Percentiles rank a stretch among this genome's conserved stretches.
Evolutionary conservation across 2,329 filamentous ascomycete species (phyloP).

Genomic region (Remersonia thermophila): DNA sequence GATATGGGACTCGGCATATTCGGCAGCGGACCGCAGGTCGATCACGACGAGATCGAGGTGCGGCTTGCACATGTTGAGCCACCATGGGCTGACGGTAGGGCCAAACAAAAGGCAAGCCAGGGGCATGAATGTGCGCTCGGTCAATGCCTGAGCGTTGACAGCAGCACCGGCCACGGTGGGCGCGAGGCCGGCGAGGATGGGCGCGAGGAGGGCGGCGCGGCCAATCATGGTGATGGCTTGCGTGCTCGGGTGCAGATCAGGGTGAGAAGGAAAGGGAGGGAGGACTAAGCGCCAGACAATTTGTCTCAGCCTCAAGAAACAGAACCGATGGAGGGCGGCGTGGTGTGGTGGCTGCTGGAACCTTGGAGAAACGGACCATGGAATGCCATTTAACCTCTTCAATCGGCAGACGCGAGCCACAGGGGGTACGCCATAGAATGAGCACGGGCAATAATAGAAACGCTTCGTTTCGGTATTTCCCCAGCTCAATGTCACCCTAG

Average conservation of each 20-base stretch:
- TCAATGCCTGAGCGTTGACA: not conserved
- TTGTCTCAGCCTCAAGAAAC: too few species aligned
- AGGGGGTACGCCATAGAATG: too few species aligned
- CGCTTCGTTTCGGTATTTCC: too few species aligned
- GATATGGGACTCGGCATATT: slow-evolving; percentile 11
- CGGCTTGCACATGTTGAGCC: slow-evolving; percentile 9
- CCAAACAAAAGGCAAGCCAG: slow-evolving; percentile 9
- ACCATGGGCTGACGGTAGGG: slow-evolving; percentile 10
- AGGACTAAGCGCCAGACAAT: too few species aligned
- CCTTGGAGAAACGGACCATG: too few species aligned
- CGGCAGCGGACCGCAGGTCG: slow-evolving; percentile 9
- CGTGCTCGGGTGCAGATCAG: too few species aligned
- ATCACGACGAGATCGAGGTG: slow-evolving; percentile 10
- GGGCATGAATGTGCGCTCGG: slow-evolving; percentile 8
- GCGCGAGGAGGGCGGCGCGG: not conserved
- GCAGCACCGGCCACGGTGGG: not conserved
- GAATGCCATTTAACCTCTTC: not conserved
- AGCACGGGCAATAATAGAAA: too few species aligned
- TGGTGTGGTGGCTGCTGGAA: too few species aligned
- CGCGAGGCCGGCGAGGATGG: not conserved
- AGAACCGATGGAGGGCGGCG: too few species aligned
- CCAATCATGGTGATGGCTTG: slow-evolving; percentile 4
- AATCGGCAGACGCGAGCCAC: too few species aligned
- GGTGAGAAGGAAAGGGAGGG: not conserved
- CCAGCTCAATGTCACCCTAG: too few species aligned